Conservation (phyloP, 768 basidiomycete genomes). For the Lactarius pseudohatsudake region DNA sequence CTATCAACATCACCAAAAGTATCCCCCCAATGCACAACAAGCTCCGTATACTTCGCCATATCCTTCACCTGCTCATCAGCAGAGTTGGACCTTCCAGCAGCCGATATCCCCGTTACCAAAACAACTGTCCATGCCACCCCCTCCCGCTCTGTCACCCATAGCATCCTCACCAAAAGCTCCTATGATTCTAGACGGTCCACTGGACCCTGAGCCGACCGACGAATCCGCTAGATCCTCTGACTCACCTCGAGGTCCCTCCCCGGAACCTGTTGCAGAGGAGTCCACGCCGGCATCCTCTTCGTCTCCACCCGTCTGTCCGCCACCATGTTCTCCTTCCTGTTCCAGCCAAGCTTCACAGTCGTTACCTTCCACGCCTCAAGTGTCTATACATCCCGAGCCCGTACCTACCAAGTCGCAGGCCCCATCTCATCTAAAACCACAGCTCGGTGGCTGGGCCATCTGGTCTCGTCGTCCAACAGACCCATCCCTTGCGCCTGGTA, state of each 20-base stretch:
- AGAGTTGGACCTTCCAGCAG: slow-evolving; percentile 49
- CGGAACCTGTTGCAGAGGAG: not conserved
- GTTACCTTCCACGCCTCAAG: slow-evolving; percentile 11
- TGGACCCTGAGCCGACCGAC: slow-evolving; percentile 18
- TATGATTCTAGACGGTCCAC: slow-evolving; percentile 23
- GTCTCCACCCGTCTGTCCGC: not conserved
- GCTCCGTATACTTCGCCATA: slow-evolving; percentile 36
- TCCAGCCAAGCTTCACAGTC: slow-evolving; percentile 17
- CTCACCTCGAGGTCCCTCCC: slow-evolving; percentile 5
- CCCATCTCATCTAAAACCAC: slow-evolving; percentile 4
- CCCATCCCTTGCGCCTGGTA: slow-evolving; percentile 62
- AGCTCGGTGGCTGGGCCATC: slow-evolving; percentile 50
- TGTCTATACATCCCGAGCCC: not conserved
- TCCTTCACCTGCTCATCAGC: slow-evolving; percentile 27
- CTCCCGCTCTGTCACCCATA: slow-evolving; percentile 29
- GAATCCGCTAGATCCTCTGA: slow-evolving; percentile 1
- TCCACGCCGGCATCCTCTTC: slow-evolving; percentile 2
- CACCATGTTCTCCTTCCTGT: slow-evolving; percentile 5
- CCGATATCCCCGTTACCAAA: slow-evolving; percentile 61
- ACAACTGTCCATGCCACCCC: slow-evolving; percentile 54
- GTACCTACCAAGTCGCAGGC: not conserved
- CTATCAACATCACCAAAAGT: slow-evolving; percentile 37
- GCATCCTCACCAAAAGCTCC: slow-evolving; percentile 21
- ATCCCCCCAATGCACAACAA: slow-evolving; percentile 32
- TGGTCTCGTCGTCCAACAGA: slow-evolving; percentile 72